phyloP scores from a whole-genome alignment of 208 protist genomes.

The Leishmania braziliensis region DNA sequence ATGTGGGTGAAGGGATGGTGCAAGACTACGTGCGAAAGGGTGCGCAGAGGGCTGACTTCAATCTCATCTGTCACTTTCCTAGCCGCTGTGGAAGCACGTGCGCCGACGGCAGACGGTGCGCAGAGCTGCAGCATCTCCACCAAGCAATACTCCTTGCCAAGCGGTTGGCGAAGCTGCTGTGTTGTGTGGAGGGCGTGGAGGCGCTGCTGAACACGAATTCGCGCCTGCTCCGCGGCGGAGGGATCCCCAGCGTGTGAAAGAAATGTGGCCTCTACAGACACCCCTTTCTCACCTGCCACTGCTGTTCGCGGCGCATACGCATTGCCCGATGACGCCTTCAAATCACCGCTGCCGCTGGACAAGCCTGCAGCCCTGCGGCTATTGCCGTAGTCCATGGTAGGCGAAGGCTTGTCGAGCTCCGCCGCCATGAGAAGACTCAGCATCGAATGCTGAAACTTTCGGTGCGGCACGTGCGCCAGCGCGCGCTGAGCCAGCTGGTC shows the following conservation, averaged over 20 bases:
- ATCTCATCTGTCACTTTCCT: conserved; percentile 35
- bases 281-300: background rate
- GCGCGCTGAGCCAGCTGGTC: conserved; percentile 29
- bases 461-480: conserved; percentile 20
- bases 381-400: background rate
- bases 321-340: background rate
- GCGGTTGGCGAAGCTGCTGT: conserved; percentile 33
- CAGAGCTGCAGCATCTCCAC: conserved; percentile 48
- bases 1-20: conserved; percentile 63
- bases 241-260: background rate
- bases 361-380: no score
- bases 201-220: conserved; percentile 55
- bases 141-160: conserved; percentile 70
- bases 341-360: background rate
- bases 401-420: conserved; percentile 8
- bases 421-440: conserved; percentile 32
- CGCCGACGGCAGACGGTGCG: background rate
- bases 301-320: background rate
- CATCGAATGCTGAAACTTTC: conserved; percentile 9
- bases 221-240: conserved; percentile 51
- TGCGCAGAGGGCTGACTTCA: conserved; percentile 52
- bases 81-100: conserved; percentile 15
- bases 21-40: conserved; percentile 48
- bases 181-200: conserved; percentile 57
- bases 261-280: background rate